phyloP scores from a whole-genome alignment of 768 basidiomycete genomes.

The Amanita phalloides region DNA sequence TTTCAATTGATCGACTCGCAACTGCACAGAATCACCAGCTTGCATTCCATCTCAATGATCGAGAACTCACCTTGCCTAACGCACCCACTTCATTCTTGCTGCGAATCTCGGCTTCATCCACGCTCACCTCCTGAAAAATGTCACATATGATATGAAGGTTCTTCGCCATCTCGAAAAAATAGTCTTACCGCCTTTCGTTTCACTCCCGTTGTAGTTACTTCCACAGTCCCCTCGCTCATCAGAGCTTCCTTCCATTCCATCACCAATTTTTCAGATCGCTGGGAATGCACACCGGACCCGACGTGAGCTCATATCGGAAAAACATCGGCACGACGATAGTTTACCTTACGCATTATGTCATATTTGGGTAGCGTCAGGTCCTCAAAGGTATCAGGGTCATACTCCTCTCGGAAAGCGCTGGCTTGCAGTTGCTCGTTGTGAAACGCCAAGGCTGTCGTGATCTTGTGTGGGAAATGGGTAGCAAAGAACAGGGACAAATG shows the following conservation, averaged over 20 bases:
- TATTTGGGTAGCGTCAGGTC: conserved; percentile 76
- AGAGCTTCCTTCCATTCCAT: conserved; percentile 62
- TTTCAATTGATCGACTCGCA: conserved; percentile 73
- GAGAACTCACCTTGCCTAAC: conserved; percentile 50
- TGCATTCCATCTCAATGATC: not conserved
- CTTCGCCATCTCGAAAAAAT: not conserved
- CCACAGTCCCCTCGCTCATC: conserved; percentile 52
- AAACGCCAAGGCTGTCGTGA: conserved; percentile 58
- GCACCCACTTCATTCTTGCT: conserved; percentile 49
- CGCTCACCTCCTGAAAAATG: conserved; percentile 38
- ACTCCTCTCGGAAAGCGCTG: conserved; percentile 86
- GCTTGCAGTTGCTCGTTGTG: conserved; percentile 90
- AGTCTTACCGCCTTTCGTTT: conserved; percentile 67
- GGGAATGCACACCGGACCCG: conserved; percentile 25
- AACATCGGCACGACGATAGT: not conserved
- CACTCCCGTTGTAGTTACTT: conserved; percentile 36
- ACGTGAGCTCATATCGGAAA: not conserved
- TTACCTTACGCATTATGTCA: conserved; percentile 71
- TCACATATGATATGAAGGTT: not conserved
- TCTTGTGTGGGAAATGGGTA: not conserved
- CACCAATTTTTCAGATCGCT: conserved; percentile 65
- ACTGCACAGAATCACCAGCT: conserved; percentile 25
- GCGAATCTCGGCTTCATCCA: conserved; percentile 67
- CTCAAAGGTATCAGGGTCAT: conserved; percentile 64
- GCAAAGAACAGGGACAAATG: not conserved